Evolutionary conservation across 805 yeast species (phyloP).

Genomic region (Saturnispora saitoi): DNA sequence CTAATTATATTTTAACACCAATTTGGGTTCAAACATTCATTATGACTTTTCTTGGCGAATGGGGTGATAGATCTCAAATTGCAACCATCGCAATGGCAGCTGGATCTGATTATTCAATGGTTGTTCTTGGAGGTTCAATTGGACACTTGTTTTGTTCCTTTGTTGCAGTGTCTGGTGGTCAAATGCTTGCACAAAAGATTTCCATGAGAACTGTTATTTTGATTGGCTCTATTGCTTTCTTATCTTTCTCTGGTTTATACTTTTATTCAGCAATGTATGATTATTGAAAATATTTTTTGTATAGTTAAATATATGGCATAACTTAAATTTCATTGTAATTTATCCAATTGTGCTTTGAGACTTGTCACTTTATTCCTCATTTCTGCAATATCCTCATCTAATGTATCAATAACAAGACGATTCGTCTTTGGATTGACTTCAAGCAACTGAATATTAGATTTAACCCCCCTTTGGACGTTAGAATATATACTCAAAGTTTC

Average conservation of each 20-base stretch:
- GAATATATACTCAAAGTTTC: constrained; percentile 2
- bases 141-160: constrained; percentile 87
- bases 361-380: background rate
- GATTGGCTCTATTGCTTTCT: constrained; percentile 83
- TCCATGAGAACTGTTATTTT: constrained; percentile 88
- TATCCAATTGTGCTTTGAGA: constrained; percentile 2
- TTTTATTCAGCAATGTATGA: constrained; percentile 53
- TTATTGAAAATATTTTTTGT: constrained; percentile 13
- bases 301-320: background rate
- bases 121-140: constrained; percentile 76
- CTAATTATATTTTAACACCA: constrained; percentile 67
- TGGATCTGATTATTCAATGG: constrained; percentile 84
- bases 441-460: constrained; percentile 2
- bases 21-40: constrained; percentile 88
- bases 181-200: constrained; percentile 77
- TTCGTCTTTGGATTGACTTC: background rate
- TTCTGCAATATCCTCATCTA: constrained; percentile 5
- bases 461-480: constrained; percentile 1
- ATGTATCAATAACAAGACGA: constrained; percentile 1
- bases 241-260: constrained; percentile 73
- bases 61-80: constrained; percentile 98
- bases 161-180: constrained; percentile 89
- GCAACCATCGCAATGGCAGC: constrained; percentile 99
- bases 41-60: constrained; percentile 95
- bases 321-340: background rate